Conservation (phyloP, 1,139 yeast genomes). For the Saccharomyces hybrid region DNA sequence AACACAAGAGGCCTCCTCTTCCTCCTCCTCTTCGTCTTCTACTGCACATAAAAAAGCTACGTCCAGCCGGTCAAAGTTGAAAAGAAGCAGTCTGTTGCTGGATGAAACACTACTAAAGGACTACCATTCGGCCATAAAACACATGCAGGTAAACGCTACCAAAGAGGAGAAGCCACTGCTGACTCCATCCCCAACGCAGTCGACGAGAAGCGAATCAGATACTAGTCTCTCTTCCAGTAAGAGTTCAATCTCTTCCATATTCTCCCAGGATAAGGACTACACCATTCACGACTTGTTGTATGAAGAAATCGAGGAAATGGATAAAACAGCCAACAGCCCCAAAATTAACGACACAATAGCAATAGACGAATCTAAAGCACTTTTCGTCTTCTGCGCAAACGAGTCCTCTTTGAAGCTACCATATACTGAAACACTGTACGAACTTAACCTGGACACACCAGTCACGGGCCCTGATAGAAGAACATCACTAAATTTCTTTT, state of each 20-base stretch:
- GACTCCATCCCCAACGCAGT: background rate
- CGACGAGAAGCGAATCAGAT: conserved; percentile 10
- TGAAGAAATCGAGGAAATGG: conserved; percentile 12
- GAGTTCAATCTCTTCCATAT: conserved; percentile 16
- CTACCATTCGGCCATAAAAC: conserved; percentile 22
- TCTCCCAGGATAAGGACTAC: conserved; percentile 7
- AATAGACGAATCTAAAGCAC: background rate
- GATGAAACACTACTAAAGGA: conserved; percentile 24
- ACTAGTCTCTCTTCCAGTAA: conserved; percentile 11
- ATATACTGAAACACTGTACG: conserved; percentile 1
- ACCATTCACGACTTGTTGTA: conserved; percentile 17
- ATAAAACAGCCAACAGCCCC: background rate
- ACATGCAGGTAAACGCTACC: conserved; percentile 6
- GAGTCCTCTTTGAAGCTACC: conserved; percentile 5
- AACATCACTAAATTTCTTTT: background rate
- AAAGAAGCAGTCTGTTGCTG: conserved; percentile 22
- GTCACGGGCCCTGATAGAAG: background rate
- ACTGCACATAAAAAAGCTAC: background rate
- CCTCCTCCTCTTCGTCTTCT: background rate
- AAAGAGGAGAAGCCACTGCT: background rate
- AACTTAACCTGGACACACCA: background rate
- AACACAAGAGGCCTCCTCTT: background rate
- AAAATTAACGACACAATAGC: conserved; percentile 5
- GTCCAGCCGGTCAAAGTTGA: conserved; percentile 9
- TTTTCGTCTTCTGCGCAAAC: background rate